These are phyloP conservation scores for Cladophialophora chaetospira DNA, from an alignment of 2,329 filamentous ascomycete genomes.

Conservation along the genomic window DNA sequence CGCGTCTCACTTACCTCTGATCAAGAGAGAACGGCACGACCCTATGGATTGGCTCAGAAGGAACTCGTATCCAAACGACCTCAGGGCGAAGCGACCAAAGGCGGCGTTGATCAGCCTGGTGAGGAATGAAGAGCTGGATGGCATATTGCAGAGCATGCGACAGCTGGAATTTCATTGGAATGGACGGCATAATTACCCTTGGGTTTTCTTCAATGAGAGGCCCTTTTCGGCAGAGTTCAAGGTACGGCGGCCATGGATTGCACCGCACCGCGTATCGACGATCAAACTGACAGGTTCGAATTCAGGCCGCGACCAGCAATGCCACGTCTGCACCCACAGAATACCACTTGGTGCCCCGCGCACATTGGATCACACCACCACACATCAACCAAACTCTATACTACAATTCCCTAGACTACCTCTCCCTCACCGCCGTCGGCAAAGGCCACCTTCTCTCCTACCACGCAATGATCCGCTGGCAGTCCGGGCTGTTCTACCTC, in stretches of 20 bases:
- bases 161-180: slow-evolving; percentile 41
- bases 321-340: slow-evolving; percentile 36
- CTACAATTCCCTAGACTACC: slow-evolving; percentile 39
- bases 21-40: slow-evolving; percentile 3
- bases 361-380: slow-evolving; percentile 38
- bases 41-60: slow-evolving; percentile 27
- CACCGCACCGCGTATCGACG: background rate
- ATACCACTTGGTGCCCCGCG: slow-evolving; percentile 37
- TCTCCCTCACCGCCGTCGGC: slow-evolving; percentile 39
- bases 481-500: slow-evolving; percentile 44
- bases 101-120: slow-evolving; percentile 41
- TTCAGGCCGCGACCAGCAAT: slow-evolving; percentile 37
- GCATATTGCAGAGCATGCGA: slow-evolving; percentile 40
- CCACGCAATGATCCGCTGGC: slow-evolving; percentile 46
- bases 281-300: background rate
- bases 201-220: slow-evolving; percentile 43
- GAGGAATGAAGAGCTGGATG: slow-evolving; percentile 39
- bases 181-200: slow-evolving; percentile 39
- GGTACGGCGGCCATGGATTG: slow-evolving; percentile 18
- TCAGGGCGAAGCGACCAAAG: slow-evolving; percentile 27
- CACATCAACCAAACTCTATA: slow-evolving; percentile 37
- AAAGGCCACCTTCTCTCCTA: slow-evolving; percentile 42
- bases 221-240: slow-evolving; percentile 40
- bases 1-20: background rate
- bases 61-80: slow-evolving; percentile 21